Conservation (phyloP, 2,329 filamentous ascomycete genomes). For the Laburnicola sp. region DNA sequence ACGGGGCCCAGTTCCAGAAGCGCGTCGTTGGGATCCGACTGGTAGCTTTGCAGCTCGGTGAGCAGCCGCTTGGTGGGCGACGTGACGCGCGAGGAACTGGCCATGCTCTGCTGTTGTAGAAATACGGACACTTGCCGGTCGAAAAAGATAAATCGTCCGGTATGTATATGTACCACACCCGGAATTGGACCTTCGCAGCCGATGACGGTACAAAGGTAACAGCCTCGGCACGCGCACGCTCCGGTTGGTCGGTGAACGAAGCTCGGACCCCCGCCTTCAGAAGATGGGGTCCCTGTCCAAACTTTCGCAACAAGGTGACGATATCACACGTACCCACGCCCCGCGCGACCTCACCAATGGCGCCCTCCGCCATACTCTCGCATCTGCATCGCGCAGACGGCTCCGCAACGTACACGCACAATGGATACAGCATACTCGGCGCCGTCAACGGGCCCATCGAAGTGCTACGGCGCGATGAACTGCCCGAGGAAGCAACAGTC, state of each 20-base stretch:
- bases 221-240: conserved; percentile 10
- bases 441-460: conserved; percentile 93
- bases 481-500: conserved; percentile 85
- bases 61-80: conserved; percentile 62
- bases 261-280: conserved; percentile 10
- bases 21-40: conserved; percentile 59
- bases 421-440: conserved; percentile 78
- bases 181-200: background rate
- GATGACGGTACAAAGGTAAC: conserved; percentile 10
- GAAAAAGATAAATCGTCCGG: no score
- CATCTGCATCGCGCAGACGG: conserved; percentile 73
- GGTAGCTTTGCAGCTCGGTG: conserved; percentile 63
- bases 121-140: background rate
- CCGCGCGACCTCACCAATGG: no score
- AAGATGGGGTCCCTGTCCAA: conserved; percentile 7
- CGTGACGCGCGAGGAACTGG: conserved; percentile 36
- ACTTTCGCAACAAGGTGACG: no score
- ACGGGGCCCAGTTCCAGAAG: conserved; percentile 61
- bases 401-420: conserved; percentile 74
- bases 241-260: conserved; percentile 6
- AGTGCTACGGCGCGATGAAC: conserved; percentile 82
- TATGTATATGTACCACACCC: no score
- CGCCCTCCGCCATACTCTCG: conserved; percentile 37
- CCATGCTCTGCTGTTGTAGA: conserved; percentile 25
- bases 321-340: no score